Evolutionary conservation across 805 yeast species (phyloP).

Genomic region (Ogataea pilisensis): DNA sequence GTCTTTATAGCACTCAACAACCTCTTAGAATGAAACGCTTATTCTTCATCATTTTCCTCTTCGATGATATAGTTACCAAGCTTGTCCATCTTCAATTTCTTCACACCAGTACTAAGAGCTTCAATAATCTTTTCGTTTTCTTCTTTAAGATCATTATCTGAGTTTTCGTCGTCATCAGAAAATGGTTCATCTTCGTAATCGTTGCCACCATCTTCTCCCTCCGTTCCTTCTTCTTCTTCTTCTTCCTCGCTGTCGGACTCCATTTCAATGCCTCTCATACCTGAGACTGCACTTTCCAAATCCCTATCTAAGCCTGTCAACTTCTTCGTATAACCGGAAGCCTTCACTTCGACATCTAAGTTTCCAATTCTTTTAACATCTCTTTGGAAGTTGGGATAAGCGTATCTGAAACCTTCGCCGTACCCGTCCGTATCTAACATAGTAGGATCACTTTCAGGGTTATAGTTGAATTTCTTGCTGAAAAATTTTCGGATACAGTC

Average conservation of each 20-base stretch:
- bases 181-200: conserved; percentile 29
- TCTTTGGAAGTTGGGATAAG: conserved; percentile 74
- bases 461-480: conserved; percentile 68
- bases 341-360: conserved; percentile 83
- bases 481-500: conserved; percentile 85
- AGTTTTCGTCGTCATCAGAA: conserved; percentile 34
- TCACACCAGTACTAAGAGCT: conserved; percentile 61
- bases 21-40: too few relatives aligned
- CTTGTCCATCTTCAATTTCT: conserved; percentile 73
- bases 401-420: conserved; percentile 73
- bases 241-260: conserved; percentile 29
- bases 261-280: conserved; percentile 49
- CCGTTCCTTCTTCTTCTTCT: conserved; percentile 32
- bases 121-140: conserved; percentile 56
- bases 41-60: too few relatives aligned
- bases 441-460: conserved; percentile 60
- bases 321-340: conserved; percentile 72
- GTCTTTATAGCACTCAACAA: too few relatives aligned
- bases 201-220: conserved; percentile 36
- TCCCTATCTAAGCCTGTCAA: conserved; percentile 46
- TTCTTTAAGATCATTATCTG: conserved; percentile 26
- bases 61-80: conserved; percentile 77
- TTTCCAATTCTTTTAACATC: conserved; percentile 67
- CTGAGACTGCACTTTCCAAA: conserved; percentile 70
- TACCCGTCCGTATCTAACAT: conserved; percentile 77